These are phyloP conservation scores for Clitoria ternatea DNA, from an alignment of 306 rosid species.

Conservation along the genomic window DNA sequence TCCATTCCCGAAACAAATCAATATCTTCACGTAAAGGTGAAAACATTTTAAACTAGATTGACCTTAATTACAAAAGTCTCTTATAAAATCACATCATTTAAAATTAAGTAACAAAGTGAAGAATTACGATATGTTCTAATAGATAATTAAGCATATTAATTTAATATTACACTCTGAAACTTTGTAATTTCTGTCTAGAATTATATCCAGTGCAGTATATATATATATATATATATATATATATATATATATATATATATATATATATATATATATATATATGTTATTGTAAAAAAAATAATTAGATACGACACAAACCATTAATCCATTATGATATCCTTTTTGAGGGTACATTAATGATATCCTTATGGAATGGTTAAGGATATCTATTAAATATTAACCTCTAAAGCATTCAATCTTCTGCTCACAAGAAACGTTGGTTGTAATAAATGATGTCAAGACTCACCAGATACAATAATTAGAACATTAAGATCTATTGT, in stretches of 20 bases:
- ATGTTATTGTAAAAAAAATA: too few species aligned
- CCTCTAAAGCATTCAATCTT: background rate
- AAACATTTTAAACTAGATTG: background rate
- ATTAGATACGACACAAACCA: too few species aligned
- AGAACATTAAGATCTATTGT: background rate
- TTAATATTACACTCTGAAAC: background rate
- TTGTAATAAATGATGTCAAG: background rate
- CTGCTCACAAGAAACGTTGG: background rate
- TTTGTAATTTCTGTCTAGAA: background rate
- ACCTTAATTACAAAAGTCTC: background rate
- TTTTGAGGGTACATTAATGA: too few species aligned
- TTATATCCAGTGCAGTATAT: too few species aligned
- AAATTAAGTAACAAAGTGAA: background rate
- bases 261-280: too few species aligned
- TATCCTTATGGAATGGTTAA: background rate
- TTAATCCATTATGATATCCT: too few species aligned
- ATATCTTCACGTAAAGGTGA: too few species aligned
- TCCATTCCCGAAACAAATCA: too few species aligned
- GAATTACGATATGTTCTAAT: background rate
- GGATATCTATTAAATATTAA: background rate
- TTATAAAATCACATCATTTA: background rate
- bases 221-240: too few species aligned
- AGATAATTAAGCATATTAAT: background rate
- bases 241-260: too few species aligned
- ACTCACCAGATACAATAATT: background rate